Evolutionary conservation across 83 land plant species (phyloP).

Genomic region (Thuja plicata): DNA sequence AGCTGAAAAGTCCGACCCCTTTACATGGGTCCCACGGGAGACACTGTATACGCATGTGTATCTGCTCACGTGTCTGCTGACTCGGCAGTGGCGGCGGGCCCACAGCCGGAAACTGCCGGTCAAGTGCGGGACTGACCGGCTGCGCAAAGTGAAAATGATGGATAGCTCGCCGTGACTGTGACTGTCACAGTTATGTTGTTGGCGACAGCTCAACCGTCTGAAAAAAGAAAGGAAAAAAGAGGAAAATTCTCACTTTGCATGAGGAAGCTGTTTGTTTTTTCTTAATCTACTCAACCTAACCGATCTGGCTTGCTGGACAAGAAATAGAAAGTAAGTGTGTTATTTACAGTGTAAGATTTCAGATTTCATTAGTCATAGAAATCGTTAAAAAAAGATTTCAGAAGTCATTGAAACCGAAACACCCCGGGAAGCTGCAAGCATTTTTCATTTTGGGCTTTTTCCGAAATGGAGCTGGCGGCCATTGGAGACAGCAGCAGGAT

Average conservation of each 20-base stretch:
- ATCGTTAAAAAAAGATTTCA: not conserved
- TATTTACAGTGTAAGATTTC: not conserved
- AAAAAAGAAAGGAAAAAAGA: not conserved
- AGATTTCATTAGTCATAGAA: not conserved
- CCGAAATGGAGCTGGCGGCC: not conserved
- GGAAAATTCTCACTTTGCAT: not conserved
- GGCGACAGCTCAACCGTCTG: not conserved
- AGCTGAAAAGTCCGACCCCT: not conserved
- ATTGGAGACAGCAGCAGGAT: not conserved
- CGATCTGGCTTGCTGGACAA: not conserved
- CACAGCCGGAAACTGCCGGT: not conserved
- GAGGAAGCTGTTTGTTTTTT: too few species aligned
- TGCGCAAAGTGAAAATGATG: not conserved
- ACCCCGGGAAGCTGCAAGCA: not conserved
- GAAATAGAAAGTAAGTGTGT: not conserved
- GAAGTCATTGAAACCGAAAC: not conserved
- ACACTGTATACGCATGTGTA: not conserved
- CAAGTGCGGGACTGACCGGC: not conserved
- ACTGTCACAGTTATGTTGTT: not conserved
- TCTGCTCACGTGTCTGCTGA: not conserved
- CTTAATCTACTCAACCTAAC: not conserved
- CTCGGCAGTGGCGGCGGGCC: not conserved
- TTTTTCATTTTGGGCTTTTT: not conserved
- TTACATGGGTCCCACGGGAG: not conserved
- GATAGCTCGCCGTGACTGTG: not conserved